These are phyloP conservation scores for Pulveroboletus sp. DNA, from an alignment of 768 basidiomycete genomes.

Conservation along the genomic window DNA sequence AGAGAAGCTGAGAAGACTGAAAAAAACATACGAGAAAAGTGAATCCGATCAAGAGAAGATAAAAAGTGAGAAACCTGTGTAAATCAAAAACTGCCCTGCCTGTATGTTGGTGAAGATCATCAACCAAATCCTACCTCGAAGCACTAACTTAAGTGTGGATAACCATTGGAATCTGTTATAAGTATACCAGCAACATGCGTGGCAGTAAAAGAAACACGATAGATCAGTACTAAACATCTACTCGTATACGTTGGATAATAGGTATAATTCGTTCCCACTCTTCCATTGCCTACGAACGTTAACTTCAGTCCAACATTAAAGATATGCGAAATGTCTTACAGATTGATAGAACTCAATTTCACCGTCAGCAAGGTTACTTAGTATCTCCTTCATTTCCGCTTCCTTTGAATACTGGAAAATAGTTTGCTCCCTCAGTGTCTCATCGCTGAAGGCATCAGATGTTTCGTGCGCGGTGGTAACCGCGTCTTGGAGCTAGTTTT, in stretches of 20 bases:
- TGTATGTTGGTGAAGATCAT: neutral
- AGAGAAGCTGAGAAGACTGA: constrained; percentile 46
- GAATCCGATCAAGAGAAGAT: constrained; percentile 8
- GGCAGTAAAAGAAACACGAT: constrained; percentile 15
- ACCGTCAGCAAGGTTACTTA: constrained; percentile 84
- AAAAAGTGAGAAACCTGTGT: constrained; percentile 7
- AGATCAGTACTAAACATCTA: constrained; percentile 62
- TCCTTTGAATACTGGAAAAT: constrained; percentile 89
- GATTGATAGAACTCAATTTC: constrained; percentile 94
- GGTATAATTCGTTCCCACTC: constrained; percentile 97
- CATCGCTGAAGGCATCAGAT: constrained; percentile 93
- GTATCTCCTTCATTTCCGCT: constrained; percentile 95
- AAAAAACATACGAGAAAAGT: neutral
- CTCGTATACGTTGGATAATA: constrained; percentile 87
- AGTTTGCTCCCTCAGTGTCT: constrained; percentile 86
- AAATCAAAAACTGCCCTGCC: neutral
- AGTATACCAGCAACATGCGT: constrained; percentile 7
- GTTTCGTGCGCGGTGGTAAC: constrained; percentile 94
- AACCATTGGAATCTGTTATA: constrained; percentile 6
- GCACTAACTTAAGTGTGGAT: constrained; percentile 3
- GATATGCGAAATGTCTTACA: constrained; percentile 36
- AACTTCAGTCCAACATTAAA: constrained; percentile 4
- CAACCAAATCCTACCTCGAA: neutral
- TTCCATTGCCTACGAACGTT: constrained; percentile 70
- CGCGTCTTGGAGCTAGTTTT: constrained; percentile 83